Evolutionary conservation across 305 asterid species (phyloP), one percentile per base, ranked within the genome.

Genomic region (Lippia alba): DNA sequence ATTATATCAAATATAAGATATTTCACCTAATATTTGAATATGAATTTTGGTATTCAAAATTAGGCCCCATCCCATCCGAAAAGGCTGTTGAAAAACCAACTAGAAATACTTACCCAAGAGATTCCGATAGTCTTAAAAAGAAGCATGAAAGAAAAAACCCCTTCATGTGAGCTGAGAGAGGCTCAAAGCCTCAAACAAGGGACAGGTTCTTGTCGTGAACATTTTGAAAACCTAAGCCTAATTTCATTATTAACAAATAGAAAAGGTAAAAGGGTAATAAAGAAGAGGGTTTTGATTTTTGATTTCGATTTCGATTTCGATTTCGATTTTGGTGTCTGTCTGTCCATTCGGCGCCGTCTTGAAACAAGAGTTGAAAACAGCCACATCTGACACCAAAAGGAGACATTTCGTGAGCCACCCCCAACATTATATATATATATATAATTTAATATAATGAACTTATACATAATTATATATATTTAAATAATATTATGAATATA

Each of bases 161-260:
- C 30, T 24, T 24, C 30, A 24, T 24, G 30, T 24, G 30, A 24
- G 20, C 54, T 64, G n/a, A 32, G 16, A 49, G 50, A 49, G 61
- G 17, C 55, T 20, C 36, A 44, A 73, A 56, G 36, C 39, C 48
- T 24, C 50, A 8, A 54, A 64, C 57, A 67, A 79, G 78, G 82
- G 66, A 79, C 89, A 85, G 84, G 80, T 88, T 85, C 87, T 80
- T 82, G 88, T 86, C 85, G 85, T 88, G 89, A 79, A 69, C 80
- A 73, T 77, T 67, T 77, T 76, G 79, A 65, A 77, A 70, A 51
- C 73, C 81, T 24, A 64, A 55, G 77, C 72, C 76, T 36, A 41
- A 46, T 8, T 36, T 19, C 3, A 55, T 74, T 34, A 48, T 12
- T 8, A 54, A 65, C 57, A 11, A 14, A 18, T 44, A 24, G 9